These are phyloP conservation scores for Penicillium sp. DNA, from an alignment of 2,329 filamentous ascomycete genomes.

Conservation along the genomic window DNA sequence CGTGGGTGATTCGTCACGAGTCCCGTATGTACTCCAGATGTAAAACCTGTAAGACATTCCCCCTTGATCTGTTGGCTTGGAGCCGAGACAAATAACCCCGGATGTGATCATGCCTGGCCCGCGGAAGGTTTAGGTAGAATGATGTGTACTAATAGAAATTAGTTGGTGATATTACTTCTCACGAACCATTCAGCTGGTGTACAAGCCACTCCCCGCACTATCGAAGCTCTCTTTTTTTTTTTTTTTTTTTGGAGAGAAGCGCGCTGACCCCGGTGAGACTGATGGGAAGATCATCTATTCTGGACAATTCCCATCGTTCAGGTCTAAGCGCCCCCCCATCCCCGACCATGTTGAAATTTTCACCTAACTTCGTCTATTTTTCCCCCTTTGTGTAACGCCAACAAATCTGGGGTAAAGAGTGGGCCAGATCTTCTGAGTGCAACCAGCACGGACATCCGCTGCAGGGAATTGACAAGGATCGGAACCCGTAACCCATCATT, in stretches of 20 bases:
- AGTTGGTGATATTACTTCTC: background rate
- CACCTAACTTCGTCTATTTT: background rate
- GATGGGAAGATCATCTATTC: background rate
- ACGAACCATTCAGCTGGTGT: background rate
- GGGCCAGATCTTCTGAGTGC: slow-evolving; percentile 25
- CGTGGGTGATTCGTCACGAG: slow-evolving; percentile 2
- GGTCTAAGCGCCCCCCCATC: slow-evolving; percentile 6
- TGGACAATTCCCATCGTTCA: background rate
- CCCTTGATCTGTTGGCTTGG: background rate
- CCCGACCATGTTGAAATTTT: slow-evolving; percentile 13
- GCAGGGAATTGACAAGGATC: slow-evolving; percentile 26
- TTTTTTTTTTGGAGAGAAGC: background rate
- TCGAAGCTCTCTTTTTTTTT: background rate
- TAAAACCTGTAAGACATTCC: slow-evolving; percentile 6
- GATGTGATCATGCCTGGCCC: background rate
- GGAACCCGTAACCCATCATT: slow-evolving; percentile 9
- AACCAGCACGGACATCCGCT: slow-evolving; percentile 30
- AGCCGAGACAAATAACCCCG: slow-evolving; percentile 2
- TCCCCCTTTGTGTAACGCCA: slow-evolving; percentile 14
- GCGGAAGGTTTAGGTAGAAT: background rate
- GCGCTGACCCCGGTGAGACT: background rate
- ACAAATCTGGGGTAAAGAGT: slow-evolving; percentile 29
- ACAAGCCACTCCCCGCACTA: slow-evolving; percentile 5
- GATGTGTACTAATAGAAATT: background rate
- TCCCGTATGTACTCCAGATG: background rate